Percentiles rank a stretch among this genome's conserved stretches.
phyloP scores from a whole-genome alignment of 139 green algal species.

The Coelastrella sp. region DNA sequence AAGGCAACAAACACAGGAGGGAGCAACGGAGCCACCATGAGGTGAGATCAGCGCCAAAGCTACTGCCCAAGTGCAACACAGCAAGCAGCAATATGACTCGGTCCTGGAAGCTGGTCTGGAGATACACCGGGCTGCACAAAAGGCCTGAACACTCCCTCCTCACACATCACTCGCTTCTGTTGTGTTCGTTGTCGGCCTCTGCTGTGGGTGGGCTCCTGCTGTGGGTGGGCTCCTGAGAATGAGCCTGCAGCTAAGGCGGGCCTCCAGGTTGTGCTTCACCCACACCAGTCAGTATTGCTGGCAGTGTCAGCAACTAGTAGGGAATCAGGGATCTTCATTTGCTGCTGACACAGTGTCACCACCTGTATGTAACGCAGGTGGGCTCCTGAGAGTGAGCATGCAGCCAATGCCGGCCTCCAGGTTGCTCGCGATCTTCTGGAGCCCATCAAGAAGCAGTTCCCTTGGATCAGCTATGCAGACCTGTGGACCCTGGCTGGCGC shows the following conservation, averaged over 20 bases:
- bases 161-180: too few species aligned
- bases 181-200: too few species aligned
- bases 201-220: too few species aligned
- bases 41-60: slow-evolving; percentile 25
- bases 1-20: slow-evolving; percentile 83
- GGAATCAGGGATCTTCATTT: background rate
- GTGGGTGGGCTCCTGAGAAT: slow-evolving; percentile 56
- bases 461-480: slow-evolving; percentile 83
- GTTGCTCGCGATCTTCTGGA: slow-evolving; percentile 85
- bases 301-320: too few species aligned
- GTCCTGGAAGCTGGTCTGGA: background rate
- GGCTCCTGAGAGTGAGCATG: slow-evolving; percentile 78
- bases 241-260: slow-evolving; percentile 88
- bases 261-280: slow-evolving; percentile 70
- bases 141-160: too few species aligned
- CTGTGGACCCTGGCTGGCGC: slow-evolving; percentile 90
- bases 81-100: too few species aligned
- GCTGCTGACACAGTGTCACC: background rate
- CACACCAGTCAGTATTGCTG: too few species aligned
- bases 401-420: slow-evolving; percentile 88
- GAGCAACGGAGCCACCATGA: slow-evolving; percentile 90
- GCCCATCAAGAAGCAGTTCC: slow-evolving; percentile 84
- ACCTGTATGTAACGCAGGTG: slow-evolving; percentile 57
- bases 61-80: too few species aligned
- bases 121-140: background rate